phyloP scores from a whole-genome alignment of 163 green algal species.

The Scenedesmus sp. region DNA sequence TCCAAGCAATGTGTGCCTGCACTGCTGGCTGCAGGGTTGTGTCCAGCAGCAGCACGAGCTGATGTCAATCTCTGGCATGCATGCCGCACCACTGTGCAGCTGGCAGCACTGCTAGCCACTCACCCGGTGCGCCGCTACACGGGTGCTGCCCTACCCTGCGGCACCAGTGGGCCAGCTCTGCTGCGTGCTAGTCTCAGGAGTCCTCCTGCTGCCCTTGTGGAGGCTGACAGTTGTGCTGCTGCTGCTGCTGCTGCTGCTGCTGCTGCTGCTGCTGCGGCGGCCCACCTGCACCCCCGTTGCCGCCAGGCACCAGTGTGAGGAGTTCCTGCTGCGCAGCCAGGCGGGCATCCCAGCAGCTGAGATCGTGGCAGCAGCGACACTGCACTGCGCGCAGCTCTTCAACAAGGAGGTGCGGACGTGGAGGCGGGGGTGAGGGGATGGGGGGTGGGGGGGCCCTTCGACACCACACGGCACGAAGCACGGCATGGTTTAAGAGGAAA shows the following conservation, averaged over 20 bases:
- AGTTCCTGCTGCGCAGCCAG: slow-evolving; percentile 52
- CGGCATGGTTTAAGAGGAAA: too few species aligned
- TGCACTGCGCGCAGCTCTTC: slow-evolving; percentile 64
- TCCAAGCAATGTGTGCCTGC: too few species aligned
- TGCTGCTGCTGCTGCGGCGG: background rate
- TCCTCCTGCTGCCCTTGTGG: background rate
- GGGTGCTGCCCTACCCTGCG: too few species aligned
- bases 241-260: background rate
- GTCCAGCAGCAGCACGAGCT: too few species aligned
- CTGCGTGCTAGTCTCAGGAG: too few species aligned
- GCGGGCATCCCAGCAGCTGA: slow-evolving; percentile 55
- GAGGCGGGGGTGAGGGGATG: too few species aligned
- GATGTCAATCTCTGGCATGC: too few species aligned
- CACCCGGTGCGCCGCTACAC: too few species aligned
- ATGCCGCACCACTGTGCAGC: too few species aligned
- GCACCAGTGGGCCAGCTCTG: background rate
- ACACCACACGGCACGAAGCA: too few species aligned
- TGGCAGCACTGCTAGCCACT: background rate
- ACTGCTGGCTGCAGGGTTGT: too few species aligned
- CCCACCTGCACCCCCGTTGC: background rate
- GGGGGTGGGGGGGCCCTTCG: too few species aligned
- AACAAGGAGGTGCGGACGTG: slow-evolving; percentile 58
- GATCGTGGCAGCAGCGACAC: slow-evolving; percentile 61
- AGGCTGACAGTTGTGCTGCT: background rate
- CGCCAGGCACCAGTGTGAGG: slow-evolving; percentile 26